These are phyloP conservation scores for Boletellus emodensis DNA, from an alignment of 768 basidiomycete species.

Conservation along the genomic window DNA sequence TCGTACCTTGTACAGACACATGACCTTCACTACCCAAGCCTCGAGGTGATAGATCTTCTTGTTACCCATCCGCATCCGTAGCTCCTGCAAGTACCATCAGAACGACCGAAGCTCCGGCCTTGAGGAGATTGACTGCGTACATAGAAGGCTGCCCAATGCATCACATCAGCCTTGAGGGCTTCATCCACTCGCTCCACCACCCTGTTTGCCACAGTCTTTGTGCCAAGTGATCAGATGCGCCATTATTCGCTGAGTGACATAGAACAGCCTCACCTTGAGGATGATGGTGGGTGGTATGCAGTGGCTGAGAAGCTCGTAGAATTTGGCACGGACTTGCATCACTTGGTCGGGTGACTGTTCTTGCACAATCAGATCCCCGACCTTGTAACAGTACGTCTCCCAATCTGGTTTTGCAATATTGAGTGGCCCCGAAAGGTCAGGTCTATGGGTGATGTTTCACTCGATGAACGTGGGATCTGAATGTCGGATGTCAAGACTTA, in stretches of 20 bases:
- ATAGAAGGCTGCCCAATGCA: constrained; percentile 98
- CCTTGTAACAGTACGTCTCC: constrained; percentile 94
- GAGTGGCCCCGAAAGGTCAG: constrained; percentile 76
- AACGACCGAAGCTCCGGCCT: not conserved
- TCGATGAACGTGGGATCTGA: not conserved
- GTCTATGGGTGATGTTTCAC: constrained; percentile 39
- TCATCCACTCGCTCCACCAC: constrained; percentile 89
- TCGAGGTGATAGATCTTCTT: constrained; percentile 97
- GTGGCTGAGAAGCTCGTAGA: constrained; percentile 94
- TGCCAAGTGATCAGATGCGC: constrained; percentile 3
- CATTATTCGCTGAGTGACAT: not conserved
- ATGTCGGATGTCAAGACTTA: constrained; percentile 35
- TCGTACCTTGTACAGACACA: constrained; percentile 81
- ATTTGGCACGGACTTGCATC: constrained; percentile 87
- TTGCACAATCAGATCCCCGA: constrained; percentile 83
- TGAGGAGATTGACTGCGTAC: constrained; percentile 41
- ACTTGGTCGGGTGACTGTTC: constrained; percentile 88
- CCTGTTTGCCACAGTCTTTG: constrained; percentile 86
- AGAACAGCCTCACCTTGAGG: constrained; percentile 61
- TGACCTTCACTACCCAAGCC: constrained; percentile 95
- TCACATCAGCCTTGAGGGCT: constrained; percentile 83
- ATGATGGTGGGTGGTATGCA: constrained; percentile 94
- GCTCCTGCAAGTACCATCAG: constrained; percentile 54
- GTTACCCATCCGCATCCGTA: constrained; percentile 90
- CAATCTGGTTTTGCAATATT: constrained; percentile 97